Conservation (phyloP, 2,329 filamentous ascomycete genomes). For the Fusarium abutilonis region DNA sequence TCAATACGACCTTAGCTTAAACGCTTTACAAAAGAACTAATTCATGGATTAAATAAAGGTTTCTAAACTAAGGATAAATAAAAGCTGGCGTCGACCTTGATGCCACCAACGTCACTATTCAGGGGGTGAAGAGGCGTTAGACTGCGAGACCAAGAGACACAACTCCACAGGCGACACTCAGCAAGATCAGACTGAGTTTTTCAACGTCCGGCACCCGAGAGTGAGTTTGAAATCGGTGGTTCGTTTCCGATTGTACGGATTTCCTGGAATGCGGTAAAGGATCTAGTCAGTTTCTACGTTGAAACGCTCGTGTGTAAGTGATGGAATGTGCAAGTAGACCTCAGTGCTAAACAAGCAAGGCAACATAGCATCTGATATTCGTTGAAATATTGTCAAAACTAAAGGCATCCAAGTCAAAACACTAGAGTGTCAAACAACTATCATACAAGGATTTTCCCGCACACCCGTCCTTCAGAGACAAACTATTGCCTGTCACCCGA, state of each 20-base stretch:
- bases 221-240: slow-evolving; percentile 12
- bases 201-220: slow-evolving; percentile 5
- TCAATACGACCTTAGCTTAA: background rate
- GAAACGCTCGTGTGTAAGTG: background rate
- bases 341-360: background rate
- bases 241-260: slow-evolving; percentile 1
- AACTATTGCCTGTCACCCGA: background rate
- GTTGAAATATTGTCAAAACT: background rate
- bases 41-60: background rate
- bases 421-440: background rate
- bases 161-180: background rate
- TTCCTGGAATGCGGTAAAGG: slow-evolving; percentile 18
- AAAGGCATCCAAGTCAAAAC: background rate
- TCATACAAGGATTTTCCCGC: background rate
- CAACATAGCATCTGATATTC: background rate
- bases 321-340: background rate
- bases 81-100: background rate
- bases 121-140: slow-evolving; percentile 4
- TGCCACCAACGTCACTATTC: slow-evolving; percentile 13
- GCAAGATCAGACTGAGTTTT: background rate
- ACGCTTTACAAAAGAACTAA: background rate
- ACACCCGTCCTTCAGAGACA: background rate
- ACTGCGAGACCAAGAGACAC: background rate
- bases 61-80: background rate
- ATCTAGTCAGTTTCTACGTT: slow-evolving; percentile 13